Base-by-base conservation (phyloP, 768 basidiomycete genomes). In the Lactarius sanguifluus region DNA sequence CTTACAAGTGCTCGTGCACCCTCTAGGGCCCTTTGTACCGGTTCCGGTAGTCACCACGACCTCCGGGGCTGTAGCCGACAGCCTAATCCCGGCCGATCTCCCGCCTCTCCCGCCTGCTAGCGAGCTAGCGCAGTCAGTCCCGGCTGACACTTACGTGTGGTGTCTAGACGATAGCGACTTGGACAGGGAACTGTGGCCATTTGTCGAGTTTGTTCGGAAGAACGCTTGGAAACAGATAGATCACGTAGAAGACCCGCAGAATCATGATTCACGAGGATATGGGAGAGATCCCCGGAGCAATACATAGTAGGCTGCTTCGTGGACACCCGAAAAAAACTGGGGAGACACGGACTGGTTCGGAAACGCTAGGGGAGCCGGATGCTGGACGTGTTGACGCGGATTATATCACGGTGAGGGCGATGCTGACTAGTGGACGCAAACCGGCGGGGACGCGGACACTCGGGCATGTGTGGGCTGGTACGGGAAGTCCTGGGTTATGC, bases 191-290 rank as follows among this genome's bases (percentile, higher is more conserved):
- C 76, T 91, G 6, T 98, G 96, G 96, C 82, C 86, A 0, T 95
- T 89, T 72, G 85, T 86, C 23, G 83, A 86, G 3, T 97, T 97
- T 72, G 81, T 96, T 36, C 76, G 78, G 72, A 83, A 90, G 36
- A 90, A 86, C 69, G 87, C 91, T 2, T 85, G 85, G 82, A 88
- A 89, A 64, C 96, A 94, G 94, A 81, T 89, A 45, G 85, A 84
- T 0, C 67, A 73, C 40, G 40, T 13, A 16, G 15, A 13, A 9
- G 77, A 71, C 5, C 76, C 78, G n/a, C 64, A 72, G 23, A 66
- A 9, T 36, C 34, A 36, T 10, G 34, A 10, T n/a, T n/a, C 34
- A 36, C 1, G 34, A 36, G 34, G 34, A 36, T 36, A 10, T 1
- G 34, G 34, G 38, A 15, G 38, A 38, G 38, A 1, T 4, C 2